phyloP scores from a whole-genome alignment of 805 yeast species.

The Candida odintsovae region DNA sequence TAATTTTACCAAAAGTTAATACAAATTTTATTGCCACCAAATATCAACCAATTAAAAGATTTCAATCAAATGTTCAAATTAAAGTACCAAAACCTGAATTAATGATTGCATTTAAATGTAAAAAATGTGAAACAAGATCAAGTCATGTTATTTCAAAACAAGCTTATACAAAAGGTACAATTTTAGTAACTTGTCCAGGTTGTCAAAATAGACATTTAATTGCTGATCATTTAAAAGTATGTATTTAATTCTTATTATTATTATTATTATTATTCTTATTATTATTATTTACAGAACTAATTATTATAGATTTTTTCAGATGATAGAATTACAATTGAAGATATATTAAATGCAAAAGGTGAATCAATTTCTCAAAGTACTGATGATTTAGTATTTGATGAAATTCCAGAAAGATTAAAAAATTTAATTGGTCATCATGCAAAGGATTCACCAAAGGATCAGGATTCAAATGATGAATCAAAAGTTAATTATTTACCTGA shows the following conservation, averaged over 20 bases:
- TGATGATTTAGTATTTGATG: constrained; percentile 65
- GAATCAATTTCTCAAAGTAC: constrained; percentile 61
- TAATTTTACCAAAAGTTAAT: too few relatives aligned
- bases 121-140: constrained; percentile 76
- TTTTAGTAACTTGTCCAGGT: constrained; percentile 85
- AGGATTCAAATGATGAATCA: background rate
- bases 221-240: constrained; percentile 71
- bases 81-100: constrained; percentile 72
- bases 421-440: constrained; percentile 57
- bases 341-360: constrained; percentile 70
- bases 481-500: constrained; percentile 3
- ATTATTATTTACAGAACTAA: too few relatives aligned
- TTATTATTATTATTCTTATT: too few relatives aligned
- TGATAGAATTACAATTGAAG: constrained; percentile 68
- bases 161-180: constrained; percentile 83
- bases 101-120: constrained; percentile 90
- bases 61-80: constrained; percentile 29
- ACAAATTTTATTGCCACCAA: too few relatives aligned
- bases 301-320: constrained; percentile 88
- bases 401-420: constrained; percentile 53
- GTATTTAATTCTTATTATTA: constrained; percentile 10
- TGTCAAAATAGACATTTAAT: constrained; percentile 85
- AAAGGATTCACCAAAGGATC: constrained; percentile 54
- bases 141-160: constrained; percentile 90
- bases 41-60: constrained; percentile 1